Evolutionary conservation across 2,329 filamentous ascomycete species (phyloP).

Genomic region (Pseudogymnoascus sp.): DNA sequence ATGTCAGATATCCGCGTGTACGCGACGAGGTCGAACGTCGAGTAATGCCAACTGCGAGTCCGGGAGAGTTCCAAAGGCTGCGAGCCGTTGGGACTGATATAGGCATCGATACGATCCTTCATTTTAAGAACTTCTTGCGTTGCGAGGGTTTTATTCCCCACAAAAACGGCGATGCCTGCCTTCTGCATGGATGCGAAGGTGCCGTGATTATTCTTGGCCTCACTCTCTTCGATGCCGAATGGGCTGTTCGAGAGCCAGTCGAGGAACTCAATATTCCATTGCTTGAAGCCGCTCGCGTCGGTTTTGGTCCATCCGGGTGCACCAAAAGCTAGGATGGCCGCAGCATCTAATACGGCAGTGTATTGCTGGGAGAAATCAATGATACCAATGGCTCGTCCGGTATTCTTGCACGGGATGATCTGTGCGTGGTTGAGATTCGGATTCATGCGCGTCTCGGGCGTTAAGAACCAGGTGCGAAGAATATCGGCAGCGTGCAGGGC

Average conservation of each 20-base stretch:
- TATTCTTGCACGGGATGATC: constrained; percentile 16
- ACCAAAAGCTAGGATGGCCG: constrained; percentile 11
- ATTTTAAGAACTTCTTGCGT: constrained; percentile 10
- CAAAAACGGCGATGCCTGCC: constrained; percentile 21
- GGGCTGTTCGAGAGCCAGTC: constrained; percentile 20
- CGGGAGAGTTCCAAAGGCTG: constrained; percentile 22
- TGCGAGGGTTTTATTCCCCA: constrained; percentile 15
- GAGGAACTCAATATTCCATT: constrained; percentile 21
- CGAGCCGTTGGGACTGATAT: constrained; percentile 20
- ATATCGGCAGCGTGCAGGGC: constrained; percentile 20
- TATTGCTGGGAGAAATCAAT: constrained; percentile 21
- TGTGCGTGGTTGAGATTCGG: constrained; percentile 23
- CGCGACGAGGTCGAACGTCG: constrained; percentile 22
- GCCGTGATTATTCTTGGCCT: constrained; percentile 23
- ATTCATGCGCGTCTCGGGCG: constrained; percentile 20
- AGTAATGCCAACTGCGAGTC: constrained; percentile 25
- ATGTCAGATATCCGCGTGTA: constrained; percentile 17
- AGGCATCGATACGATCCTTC: constrained; percentile 15
- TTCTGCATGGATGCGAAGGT: constrained; percentile 22
- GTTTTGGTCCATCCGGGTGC: constrained; percentile 18
- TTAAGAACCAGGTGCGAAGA: constrained; percentile 24
- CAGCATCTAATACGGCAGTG: constrained; percentile 23
- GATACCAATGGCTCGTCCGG: constrained; percentile 10
- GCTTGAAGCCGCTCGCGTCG: constrained; percentile 15
- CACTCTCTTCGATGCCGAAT: constrained; percentile 18